A percentile compares a stretch with the other conserved stretches of the same genome.
Conservation (phyloP, 2,329 filamentous ascomycete species). For the Alternaria dauci region DNA sequence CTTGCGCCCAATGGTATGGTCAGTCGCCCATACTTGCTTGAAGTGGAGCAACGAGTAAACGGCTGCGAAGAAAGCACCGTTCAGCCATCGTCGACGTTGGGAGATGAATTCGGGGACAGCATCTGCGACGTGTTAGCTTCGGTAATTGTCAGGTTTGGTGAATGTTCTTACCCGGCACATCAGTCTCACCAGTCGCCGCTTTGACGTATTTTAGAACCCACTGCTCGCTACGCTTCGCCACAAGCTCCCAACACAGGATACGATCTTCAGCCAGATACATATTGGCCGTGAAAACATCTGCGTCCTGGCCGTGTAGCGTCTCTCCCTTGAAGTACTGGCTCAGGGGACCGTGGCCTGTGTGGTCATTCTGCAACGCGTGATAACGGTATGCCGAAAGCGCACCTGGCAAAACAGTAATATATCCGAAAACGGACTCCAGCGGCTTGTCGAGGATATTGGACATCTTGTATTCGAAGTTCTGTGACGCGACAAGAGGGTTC, state of each 20-base stretch:
- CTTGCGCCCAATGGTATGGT: constrained; percentile 89
- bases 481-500: constrained; percentile 93
- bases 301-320: constrained; percentile 92
- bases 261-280: constrained; percentile 93
- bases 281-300: constrained; percentile 96
- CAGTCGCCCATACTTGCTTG: constrained; percentile 89
- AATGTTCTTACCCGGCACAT: constrained; percentile 83
- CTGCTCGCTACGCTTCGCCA: constrained; percentile 90
- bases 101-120: constrained; percentile 96
- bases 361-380: constrained; percentile 94
- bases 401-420: constrained; percentile 95
- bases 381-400: constrained; percentile 95
- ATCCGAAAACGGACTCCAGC: constrained; percentile 95
- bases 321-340: constrained; percentile 99
- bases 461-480: constrained; percentile 99
- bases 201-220: constrained; percentile 99
- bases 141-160: neutral
- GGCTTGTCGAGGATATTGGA: constrained; percentile 99
- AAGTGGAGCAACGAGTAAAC: constrained; percentile 98
- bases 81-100: constrained; percentile 94
- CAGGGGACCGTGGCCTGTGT: constrained; percentile 90
- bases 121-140: constrained; percentile 61
- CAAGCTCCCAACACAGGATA: constrained; percentile 92
- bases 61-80: constrained; percentile 97
- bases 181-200: constrained; percentile 94